Percentiles rank a stretch among this genome's conserved stretches.
phyloP scores from a whole-genome alignment of 2,329 filamentous ascomycete species.

The Botrytis deweyae region DNA sequence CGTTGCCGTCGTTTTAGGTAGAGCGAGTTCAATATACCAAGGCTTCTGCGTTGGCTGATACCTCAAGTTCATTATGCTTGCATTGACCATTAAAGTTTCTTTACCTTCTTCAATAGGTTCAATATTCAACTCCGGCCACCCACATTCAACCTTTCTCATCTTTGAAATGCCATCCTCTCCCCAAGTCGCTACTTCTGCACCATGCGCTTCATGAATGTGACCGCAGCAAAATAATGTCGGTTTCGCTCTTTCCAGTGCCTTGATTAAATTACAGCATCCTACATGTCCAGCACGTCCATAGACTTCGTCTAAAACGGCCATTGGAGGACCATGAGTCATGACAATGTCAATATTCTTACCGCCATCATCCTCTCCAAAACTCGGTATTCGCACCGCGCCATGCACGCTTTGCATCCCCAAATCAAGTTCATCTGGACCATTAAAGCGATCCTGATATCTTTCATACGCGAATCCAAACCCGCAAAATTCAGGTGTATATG shows the following conservation, averaged over 20 bases:
- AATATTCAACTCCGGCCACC: not conserved
- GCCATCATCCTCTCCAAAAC: not conserved
- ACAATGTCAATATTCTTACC: slow-evolving; percentile 49
- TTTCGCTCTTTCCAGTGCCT: slow-evolving; percentile 49
- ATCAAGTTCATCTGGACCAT: slow-evolving; percentile 24
- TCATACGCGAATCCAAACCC: slow-evolving; percentile 39
- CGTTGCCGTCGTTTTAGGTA: not conserved
- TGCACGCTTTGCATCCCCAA: slow-evolving; percentile 27
- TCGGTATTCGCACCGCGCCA: slow-evolving; percentile 27
- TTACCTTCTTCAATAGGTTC: slow-evolving; percentile 15
- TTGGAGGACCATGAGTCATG: slow-evolving; percentile 61
- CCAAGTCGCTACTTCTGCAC: slow-evolving; percentile 55
- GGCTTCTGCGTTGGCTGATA: slow-evolving; percentile 49
- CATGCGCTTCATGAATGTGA: slow-evolving; percentile 62
- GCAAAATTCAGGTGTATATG: slow-evolving; percentile 39
- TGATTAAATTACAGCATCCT: slow-evolving; percentile 55
- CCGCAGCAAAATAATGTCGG: slow-evolving; percentile 62
- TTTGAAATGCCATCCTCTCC: slow-evolving; percentile 49
- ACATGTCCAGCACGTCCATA: slow-evolving; percentile 20
- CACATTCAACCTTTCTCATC: not conserved
- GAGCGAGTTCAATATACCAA: slow-evolving; percentile 41
- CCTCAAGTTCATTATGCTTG: slow-evolving; percentile 49
- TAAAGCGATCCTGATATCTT: slow-evolving; percentile 36
- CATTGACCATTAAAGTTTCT: slow-evolving; percentile 50
- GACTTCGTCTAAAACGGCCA: slow-evolving; percentile 48